Evolutionary conservation across 2,329 filamentous ascomycete genomes (phyloP).

Genomic region (Diplodia intermedia): DNA sequence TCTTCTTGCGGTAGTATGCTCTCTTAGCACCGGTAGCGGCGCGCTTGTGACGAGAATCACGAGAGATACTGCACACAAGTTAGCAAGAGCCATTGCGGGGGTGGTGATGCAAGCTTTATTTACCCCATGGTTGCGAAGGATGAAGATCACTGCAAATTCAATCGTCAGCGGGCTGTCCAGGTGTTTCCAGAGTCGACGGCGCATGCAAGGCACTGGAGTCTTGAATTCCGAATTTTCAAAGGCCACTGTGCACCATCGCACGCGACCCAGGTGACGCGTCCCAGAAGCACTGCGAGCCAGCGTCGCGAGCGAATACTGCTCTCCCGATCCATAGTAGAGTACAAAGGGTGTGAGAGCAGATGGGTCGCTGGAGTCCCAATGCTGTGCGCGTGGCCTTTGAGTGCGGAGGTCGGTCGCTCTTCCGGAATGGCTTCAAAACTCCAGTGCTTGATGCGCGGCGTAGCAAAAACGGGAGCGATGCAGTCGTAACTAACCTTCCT

Average conservation of each 20-base stretch:
- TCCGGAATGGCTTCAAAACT: constrained; percentile 5
- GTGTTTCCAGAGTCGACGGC: background rate
- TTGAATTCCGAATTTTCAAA: constrained; percentile 3
- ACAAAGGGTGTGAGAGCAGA: background rate
- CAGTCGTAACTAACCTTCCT: constrained; percentile 28
- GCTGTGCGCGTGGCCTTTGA: background rate
- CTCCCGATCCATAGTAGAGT: background rate
- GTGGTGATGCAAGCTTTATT: constrained; percentile 38
- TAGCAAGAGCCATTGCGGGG: constrained; percentile 41
- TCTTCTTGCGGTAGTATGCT: constrained; percentile 66
- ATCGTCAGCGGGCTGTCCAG: constrained; percentile 16
- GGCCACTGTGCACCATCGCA: background rate
- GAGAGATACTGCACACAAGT: constrained; percentile 79
- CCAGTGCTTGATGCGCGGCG: constrained; percentile 6
- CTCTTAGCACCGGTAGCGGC: constrained; percentile 96
- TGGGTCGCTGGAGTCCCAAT: constrained; percentile 2
- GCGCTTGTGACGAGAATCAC: constrained; percentile 99
- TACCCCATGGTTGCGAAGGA: constrained; percentile 62
- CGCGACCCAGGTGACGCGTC: background rate
- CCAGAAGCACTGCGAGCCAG: background rate
- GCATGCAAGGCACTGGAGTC: constrained; percentile 5
- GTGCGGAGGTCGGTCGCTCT: constrained; percentile 10
- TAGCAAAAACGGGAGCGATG: background rate
- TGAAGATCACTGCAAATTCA: constrained; percentile 46
- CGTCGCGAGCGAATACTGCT: background rate